Evolutionary conservation across 495 filamentous ascomycete species (phyloP).

Genomic region (Aspergillus hancockii): DNA sequence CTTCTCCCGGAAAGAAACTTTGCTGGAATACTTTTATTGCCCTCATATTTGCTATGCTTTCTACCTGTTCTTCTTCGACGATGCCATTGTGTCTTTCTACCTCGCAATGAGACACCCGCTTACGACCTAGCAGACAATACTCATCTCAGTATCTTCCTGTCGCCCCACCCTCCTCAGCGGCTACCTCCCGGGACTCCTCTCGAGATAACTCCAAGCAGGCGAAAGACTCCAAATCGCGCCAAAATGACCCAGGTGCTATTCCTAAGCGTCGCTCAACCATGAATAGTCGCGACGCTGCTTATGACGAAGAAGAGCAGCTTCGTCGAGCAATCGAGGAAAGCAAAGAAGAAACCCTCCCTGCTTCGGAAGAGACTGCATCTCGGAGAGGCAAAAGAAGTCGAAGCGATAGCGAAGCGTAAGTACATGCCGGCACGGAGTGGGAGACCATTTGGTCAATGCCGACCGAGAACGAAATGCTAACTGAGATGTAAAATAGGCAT

Average conservation of each 20-base stretch:
- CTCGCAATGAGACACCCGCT: conserved; percentile 22
- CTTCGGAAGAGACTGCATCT: conserved; percentile 47
- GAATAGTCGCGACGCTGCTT: conserved; percentile 94
- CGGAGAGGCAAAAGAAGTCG: conserved; percentile 78
- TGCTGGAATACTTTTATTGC: neutral
- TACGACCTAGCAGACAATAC: conserved; percentile 51
- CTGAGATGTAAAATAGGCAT: conserved; percentile 34
- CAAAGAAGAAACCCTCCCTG: conserved; percentile 64
- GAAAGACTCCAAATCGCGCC: conserved; percentile 49
- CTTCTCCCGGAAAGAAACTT: neutral
- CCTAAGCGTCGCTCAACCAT: conserved; percentile 90
- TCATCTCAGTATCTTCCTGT: conserved; percentile 72
- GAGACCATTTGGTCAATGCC: neutral
- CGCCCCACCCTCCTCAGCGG: conserved; percentile 45
- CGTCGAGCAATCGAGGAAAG: conserved; percentile 92
- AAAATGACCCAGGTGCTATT: conserved; percentile 46
- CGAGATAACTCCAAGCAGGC: conserved; percentile 48
- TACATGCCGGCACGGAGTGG: conserved; percentile 14
- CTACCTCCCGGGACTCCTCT: conserved; percentile 46
- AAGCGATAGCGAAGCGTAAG: conserved; percentile 93
- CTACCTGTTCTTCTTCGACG: neutral
- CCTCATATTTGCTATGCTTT: neutral
- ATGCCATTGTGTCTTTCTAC: neutral
- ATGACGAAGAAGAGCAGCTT: conserved; percentile 91
- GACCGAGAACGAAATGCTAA: conserved; percentile 22